Evolutionary conservation across 805 yeast genomes (phyloP).

Genomic region (Ogataea allantospora): DNA sequence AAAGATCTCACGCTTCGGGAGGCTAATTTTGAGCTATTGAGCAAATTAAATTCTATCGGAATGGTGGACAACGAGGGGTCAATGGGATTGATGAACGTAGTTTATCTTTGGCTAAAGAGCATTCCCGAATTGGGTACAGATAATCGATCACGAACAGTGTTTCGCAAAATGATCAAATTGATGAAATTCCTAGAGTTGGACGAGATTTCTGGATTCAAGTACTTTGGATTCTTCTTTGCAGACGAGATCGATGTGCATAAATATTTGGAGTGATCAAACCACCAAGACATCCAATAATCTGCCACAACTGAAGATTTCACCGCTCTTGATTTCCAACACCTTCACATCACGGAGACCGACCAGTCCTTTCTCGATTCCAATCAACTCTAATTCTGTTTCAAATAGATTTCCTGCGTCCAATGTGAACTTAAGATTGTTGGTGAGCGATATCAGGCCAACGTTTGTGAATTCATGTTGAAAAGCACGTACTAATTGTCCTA

Average conservation of each 20-base stretch:
- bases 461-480: conserved; percentile 40
- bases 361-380: conserved; percentile 65
- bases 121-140: conserved; percentile 18
- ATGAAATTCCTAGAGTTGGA: conserved; percentile 27
- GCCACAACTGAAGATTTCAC: conserved; percentile 72
- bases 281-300: conserved; percentile 68
- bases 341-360: conserved; percentile 64
- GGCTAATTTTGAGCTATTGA: conserved; percentile 13
- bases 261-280: conserved; percentile 24
- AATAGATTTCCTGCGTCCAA: conserved; percentile 60
- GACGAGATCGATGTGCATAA: conserved; percentile 27
- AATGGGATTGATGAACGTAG: conserved; percentile 20
- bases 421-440: conserved; percentile 62
- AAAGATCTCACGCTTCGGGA: conserved; percentile 18
- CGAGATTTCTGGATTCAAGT: conserved; percentile 19
- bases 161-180: conserved; percentile 20
- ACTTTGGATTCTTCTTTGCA: conserved; percentile 31
- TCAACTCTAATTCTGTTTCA: conserved; percentile 58
- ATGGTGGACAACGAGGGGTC: conserved; percentile 25
- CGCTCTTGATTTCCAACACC: conserved; percentile 58
- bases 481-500: conserved; percentile 26
- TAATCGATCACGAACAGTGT: conserved; percentile 17
- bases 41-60: conserved; percentile 22
- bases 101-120: conserved; percentile 29
- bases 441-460: conserved; percentile 59